These are phyloP conservation scores for Penicillium canescens DNA, from an alignment of 495 filamentous ascomycete genomes.

Conservation along the genomic window DNA sequence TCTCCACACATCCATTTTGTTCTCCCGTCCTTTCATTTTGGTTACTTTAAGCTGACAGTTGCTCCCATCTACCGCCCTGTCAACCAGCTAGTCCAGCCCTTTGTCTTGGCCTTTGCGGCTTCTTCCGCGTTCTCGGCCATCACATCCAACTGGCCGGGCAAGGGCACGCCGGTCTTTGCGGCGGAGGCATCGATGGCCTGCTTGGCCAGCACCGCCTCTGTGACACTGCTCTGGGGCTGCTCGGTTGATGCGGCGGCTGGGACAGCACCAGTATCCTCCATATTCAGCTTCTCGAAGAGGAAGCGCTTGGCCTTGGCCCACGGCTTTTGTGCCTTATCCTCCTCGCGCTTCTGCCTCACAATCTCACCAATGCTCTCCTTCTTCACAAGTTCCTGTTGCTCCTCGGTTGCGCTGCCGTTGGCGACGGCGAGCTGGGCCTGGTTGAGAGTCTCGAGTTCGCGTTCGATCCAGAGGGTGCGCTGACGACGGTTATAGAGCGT, in stretches of 20 bases:
- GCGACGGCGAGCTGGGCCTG: conserved; percentile 61
- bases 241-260: conserved; percentile 11
- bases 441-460: conserved; percentile 59
- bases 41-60: background rate
- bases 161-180: conserved; percentile 14
- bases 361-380: conserved; percentile 58
- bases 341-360: conserved; percentile 42
- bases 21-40: conserved; percentile 4
- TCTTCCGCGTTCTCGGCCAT: conserved; percentile 44
- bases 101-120: conserved; percentile 37
- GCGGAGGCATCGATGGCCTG: conserved; percentile 20
- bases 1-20: background rate
- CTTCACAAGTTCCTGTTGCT: conserved; percentile 53
- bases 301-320: conserved; percentile 47
- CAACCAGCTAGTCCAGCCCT: conserved; percentile 48
- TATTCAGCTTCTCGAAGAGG: conserved; percentile 49
- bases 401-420: conserved; percentile 58
- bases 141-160: conserved; percentile 40
- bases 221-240: conserved; percentile 25
- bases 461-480: conserved; percentile 63
- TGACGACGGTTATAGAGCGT: conserved; percentile 79
- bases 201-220: conserved; percentile 45
- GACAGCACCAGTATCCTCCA: conserved; percentile 36
- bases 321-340: conserved; percentile 43
- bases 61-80: conserved; percentile 35